These are phyloP conservation scores for Aurinia saxatilis DNA, from an alignment of 345 rosid genomes.

Conservation along the genomic window DNA sequence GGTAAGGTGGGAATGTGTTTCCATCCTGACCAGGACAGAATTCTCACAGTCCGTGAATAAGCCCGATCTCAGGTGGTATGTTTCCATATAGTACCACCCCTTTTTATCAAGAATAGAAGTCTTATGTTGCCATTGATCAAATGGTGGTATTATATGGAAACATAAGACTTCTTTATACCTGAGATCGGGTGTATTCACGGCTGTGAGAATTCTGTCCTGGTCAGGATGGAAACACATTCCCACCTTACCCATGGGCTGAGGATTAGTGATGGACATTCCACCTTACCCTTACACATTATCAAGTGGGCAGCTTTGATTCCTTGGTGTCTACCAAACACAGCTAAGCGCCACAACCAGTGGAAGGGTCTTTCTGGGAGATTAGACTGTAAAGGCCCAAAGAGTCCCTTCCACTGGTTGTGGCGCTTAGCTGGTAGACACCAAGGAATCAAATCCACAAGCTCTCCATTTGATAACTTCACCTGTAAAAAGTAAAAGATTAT, in stretches of 20 bases:
- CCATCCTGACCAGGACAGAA: slow-evolving; percentile 87
- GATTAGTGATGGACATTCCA: slow-evolving; percentile 90
- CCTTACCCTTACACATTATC: too few relatives aligned
- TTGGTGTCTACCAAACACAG: slow-evolving; percentile 75
- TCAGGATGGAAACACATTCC: slow-evolving; percentile 95
- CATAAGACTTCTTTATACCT: slow-evolving; percentile 44
- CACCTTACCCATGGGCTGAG: slow-evolving; percentile 95
- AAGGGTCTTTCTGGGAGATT: slow-evolving; percentile 76
- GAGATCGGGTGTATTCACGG: slow-evolving; percentile 88
- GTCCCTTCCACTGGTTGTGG: slow-evolving; percentile 89
- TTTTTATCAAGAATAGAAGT: too few relatives aligned
- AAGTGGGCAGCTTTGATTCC: slow-evolving; percentile 66
- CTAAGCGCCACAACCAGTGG: slow-evolving; percentile 74
- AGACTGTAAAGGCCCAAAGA: slow-evolving; percentile 76
- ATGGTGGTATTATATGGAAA: too few relatives aligned
- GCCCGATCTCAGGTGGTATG: slow-evolving; percentile 88
- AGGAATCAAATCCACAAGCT: slow-evolving; percentile 60
- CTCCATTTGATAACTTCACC: slow-evolving; percentile 64
- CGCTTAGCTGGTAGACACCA: slow-evolving; percentile 55
- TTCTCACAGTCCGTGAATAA: slow-evolving; percentile 77
- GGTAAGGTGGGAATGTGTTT: slow-evolving; percentile 97
- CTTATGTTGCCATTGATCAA: too few relatives aligned
- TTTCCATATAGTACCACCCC: too few relatives aligned
- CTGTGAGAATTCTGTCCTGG: slow-evolving; percentile 73
- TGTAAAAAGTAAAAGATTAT: slow-evolving; percentile 11